Evolutionary conservation across 2,329 filamentous ascomycete genomes (phyloP), one percentile per base, ranked within the genome.

Genomic region (Stylonectria norvegica): DNA sequence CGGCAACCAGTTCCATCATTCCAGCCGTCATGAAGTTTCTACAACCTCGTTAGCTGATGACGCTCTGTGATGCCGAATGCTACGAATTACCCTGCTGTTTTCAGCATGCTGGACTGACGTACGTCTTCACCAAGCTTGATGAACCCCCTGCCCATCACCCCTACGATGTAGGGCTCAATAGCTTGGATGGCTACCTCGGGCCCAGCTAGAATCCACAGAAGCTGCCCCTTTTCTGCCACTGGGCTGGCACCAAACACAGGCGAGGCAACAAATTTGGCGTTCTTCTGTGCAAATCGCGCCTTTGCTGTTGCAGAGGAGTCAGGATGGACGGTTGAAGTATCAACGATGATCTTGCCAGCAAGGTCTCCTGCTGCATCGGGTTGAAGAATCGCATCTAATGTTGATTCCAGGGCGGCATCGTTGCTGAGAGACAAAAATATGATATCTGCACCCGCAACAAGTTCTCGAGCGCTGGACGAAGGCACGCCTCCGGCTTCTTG

Each of bases 211-310:
- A 70, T 65, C 38, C 72, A 68, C n/a, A 77, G 56, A 2, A 76
- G 58, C 28, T 67, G 60, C 1, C 71, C 72, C 12, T 67, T 54
- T 1, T 61, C 63, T 1, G 73, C 73, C n/a, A 72, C 62, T 0
- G 71, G 66, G 0, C 71, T 72, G 4, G 71, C 70, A 5, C 73
- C 73, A 41, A 76, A 77, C 0, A 76, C 73, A 0, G 73, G 73
- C 0, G 64, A 60, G 0, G 71, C 64, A 19, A 75, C 53, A 34
- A 73, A 73, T 3, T 43, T 38, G 3, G 60, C 67, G 0, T 59
- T 60, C 9, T 42, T 48, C 4, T 43, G 49, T 0, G 40, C 34
- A 0, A 76, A 48, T 1, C 52, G 55, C 1, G 40, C 34, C 1
- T 63, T 43, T 1, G 62, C 56, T 5, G 46, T 43, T 1, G 53